Percentiles rank a stretch among this genome's conserved stretches.
phyloP scores from a whole-genome alignment of 2,329 filamentous ascomycete species.

The Tolypocladium guangdongense region DNA sequence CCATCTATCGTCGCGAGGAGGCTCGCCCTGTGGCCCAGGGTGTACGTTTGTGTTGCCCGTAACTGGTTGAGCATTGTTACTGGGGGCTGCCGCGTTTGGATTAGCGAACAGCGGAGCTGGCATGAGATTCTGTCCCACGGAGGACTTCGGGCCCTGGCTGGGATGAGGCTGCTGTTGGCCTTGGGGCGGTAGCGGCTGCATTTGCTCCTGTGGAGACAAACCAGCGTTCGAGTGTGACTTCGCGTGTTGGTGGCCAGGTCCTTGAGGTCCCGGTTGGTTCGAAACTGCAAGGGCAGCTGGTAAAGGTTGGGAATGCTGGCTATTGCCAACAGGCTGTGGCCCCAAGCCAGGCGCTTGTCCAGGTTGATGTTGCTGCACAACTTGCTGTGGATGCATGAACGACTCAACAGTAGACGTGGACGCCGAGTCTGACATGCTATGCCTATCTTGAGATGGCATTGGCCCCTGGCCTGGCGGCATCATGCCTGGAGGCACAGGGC shows the following conservation, averaged over 20 bases:
- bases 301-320: not conserved
- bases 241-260: not conserved
- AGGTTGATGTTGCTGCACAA: not conserved
- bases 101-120: conserved; percentile 3
- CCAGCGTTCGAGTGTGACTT: not conserved
- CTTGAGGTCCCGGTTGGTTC: not conserved
- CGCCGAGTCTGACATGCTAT: conserved; percentile 1
- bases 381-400: not conserved
- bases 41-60: not conserved
- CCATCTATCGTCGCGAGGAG: conserved; percentile 9
- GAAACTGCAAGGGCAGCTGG: not conserved
- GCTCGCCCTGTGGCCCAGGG: not conserved
- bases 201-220: not conserved
- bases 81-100: not conserved
- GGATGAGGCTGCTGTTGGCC: not conserved
- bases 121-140: not conserved
- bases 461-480: not conserved
- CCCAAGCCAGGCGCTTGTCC: not conserved
- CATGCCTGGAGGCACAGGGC: not conserved
- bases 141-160: not conserved
- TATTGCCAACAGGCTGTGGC: not conserved
- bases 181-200: not conserved
- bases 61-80: not conserved
- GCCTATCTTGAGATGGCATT: not conserved
- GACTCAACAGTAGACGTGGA: not conserved